Conservation (phyloP, 345 rosid species). For the Eutrema yunnanense region DNA sequence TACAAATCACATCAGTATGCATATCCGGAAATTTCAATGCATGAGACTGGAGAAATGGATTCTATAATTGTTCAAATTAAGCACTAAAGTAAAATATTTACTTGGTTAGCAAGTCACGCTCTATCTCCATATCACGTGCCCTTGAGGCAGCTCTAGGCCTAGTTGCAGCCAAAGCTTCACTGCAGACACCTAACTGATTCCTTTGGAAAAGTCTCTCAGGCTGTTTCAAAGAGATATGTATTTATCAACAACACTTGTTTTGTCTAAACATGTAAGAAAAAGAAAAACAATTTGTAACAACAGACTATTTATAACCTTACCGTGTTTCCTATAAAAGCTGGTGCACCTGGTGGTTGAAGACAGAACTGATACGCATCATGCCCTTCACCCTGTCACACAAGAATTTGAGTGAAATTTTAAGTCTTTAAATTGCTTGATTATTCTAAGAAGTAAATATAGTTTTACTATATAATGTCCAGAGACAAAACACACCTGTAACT, state of each 20-base stretch:
- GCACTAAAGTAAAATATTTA: slow-evolving; percentile 9
- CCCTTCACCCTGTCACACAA: slow-evolving; percentile 57
- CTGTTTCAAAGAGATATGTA: slow-evolving; percentile 58
- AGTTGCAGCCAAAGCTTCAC: slow-evolving; percentile 96
- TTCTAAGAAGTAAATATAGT: background rate
- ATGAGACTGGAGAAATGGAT: background rate
- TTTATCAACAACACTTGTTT: background rate
- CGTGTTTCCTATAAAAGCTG: slow-evolving; percentile 96
- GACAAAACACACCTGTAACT: slow-evolving; percentile 52
- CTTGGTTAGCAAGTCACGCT: slow-evolving; percentile 80
- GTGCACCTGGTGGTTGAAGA: slow-evolving; percentile 87
- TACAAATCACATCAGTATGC: slow-evolving; percentile 7
- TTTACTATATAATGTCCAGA: background rate
- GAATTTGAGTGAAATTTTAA: background rate
- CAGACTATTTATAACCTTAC: too few relatives aligned
- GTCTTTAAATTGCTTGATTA: background rate
- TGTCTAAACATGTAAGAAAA: background rate
- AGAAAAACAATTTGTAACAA: background rate
- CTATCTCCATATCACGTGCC: slow-evolving; percentile 72
- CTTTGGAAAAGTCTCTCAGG: slow-evolving; percentile 96
- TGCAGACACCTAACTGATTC: slow-evolving; percentile 57
- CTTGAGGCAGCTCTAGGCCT: slow-evolving; percentile 72
- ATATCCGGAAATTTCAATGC: background rate
- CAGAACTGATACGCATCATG: slow-evolving; percentile 84
- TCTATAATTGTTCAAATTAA: background rate